Evolutionary conservation across 768 basidiomycete species (phyloP), one percentile per base, ranked within the genome.

Genomic region (Termitomyces heimii): DNA sequence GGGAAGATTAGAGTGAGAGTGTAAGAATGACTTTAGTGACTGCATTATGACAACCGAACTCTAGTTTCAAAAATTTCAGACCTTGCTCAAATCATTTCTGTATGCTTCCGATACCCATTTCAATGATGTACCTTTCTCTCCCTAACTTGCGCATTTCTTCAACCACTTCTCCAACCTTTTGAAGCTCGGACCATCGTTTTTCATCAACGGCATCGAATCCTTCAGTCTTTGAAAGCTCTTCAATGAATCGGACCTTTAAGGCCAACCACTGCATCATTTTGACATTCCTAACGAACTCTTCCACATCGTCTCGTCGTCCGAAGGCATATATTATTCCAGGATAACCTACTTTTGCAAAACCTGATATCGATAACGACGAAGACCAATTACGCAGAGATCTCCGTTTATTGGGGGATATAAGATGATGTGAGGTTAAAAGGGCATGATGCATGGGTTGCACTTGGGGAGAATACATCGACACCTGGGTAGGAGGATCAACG

Each of bases 201-300:
- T 67, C 55, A 18, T 48, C 55, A 34, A 40, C 39, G 9, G 44
- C 54, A 24, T 62, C 18, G 43, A 12, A 26, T 9, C 7, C 26
- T 24, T 49, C 29, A 47, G 60, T 58, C 18, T 31, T 45, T 8
- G 79, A 40, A 13, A 77, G 71, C 62, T 87, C 85, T 20, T 62
- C 61, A 29, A 83, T 66, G 62, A 88, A 86, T 24, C 88, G 69
- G 5, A 87, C 70, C 54, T 79, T 75, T 59, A 90, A 68, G 10
- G 88, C 88, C 0, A 90, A 73, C 89, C 89, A 91, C 63, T 89
- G 86, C 88, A 89, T 88, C 20, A 74, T 77, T 65, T 85, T 88
- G 54, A 90, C 79, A 52, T 84, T 85, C 20, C 66, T 71, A 1
- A 87, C 80, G 61, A 89, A 89, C 61, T 85, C 82, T 63, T 84